Base-by-base conservation (phyloP, 352 stramenopile genomes). In the Globisporangium lucens region DNA sequence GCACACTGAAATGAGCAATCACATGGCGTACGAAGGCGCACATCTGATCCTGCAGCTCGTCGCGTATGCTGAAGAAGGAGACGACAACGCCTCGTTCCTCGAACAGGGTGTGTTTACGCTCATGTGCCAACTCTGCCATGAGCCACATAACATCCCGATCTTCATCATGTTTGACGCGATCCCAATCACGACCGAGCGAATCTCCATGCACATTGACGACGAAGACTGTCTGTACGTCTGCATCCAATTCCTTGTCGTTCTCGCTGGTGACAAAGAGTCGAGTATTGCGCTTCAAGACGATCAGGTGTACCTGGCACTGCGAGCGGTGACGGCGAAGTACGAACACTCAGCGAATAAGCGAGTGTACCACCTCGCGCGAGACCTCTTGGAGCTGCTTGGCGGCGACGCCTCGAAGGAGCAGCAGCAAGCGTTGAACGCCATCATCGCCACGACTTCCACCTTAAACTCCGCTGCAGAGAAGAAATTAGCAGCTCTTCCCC, bases 101-200 rank as follows among this genome's bases (percentile, higher is more conserved):
- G 75, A 87, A 51, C 61, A 51, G 33, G 64, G 64, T 2, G 20
- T 87, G 3, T 76, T 78, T 56, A 63, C 49, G 27, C 47, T 87
- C 2, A 53, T 85, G 15, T 74, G 38, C 9, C 72, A 77, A 20
- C 59, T 87, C 2, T 76, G 73, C 51, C 71, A 80, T 27, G 71
- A 83, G 24, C 55, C 61, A 12, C 61, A 35, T 1, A 77, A 65
- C 52, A 63, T 73, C 4, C 69, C 73, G 33, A 63, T 77, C 27
- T 66, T 87, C 33, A 75, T 87, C 22, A 65, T 79, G 29, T 76
- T 74, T 49, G 73, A 83, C 46, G 71, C 61, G 29, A 76, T 87
- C 47, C 24, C 73, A 3, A 80, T 75, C 30, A 65, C 59, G n/a
- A 41, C 70, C 9, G 75, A 82, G 56, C 71, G 76, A 1, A 70